Evolutionary conservation across 2,329 filamentous ascomycete species (phyloP), one percentile per base, ranked within the genome.

Genomic region (Setomelanomma holmii): DNA sequence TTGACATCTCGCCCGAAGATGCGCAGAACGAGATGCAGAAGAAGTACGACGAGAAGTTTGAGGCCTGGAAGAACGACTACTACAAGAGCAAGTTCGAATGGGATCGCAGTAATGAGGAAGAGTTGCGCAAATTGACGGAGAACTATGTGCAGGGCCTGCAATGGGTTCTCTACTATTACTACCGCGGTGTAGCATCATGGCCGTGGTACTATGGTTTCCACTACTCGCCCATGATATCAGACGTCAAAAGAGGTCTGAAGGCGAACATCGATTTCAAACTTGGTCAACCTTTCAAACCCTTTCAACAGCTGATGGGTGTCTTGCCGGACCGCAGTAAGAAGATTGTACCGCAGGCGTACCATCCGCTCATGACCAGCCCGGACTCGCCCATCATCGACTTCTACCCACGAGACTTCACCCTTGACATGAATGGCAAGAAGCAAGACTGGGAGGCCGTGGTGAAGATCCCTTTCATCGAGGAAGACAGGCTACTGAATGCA

Each of bases 391-490:
- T 99, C 72, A 89, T 96, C 68, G 95, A 99, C 72, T 99, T 99
- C 73, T 99, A 99, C 68, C 95, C 95, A 2, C 86, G 93, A 64
- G 95, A 99, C 66, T 99, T 99, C 68, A 91, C 96, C 61, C 82
- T 99, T 35, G 96, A 99, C 72, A 98, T 99, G 95, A 98, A 99
- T 66, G 96, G 95, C 53, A 99, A 99, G 80, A 99, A 96, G 79
- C 96, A 96, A 89, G 96, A 99, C 59, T 99, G 95, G 95, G 95
- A 99, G 73, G 95, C 95, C 22, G 93, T 99, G 33, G 92, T 99
- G 60, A 99, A 98, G 76, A 99, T 99, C 68, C 95, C 95, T 0
- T 99, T 99, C 76, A 99, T 99, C 58, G 91, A 99, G 52, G 93
- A 99, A 74, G 86, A 89, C 66, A 86, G 95, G 21, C 80, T 99